These are phyloP conservation scores for Nicotiana tabacum DNA, from an alignment of 257 asterid species.

Conservation along the genomic window DNA sequence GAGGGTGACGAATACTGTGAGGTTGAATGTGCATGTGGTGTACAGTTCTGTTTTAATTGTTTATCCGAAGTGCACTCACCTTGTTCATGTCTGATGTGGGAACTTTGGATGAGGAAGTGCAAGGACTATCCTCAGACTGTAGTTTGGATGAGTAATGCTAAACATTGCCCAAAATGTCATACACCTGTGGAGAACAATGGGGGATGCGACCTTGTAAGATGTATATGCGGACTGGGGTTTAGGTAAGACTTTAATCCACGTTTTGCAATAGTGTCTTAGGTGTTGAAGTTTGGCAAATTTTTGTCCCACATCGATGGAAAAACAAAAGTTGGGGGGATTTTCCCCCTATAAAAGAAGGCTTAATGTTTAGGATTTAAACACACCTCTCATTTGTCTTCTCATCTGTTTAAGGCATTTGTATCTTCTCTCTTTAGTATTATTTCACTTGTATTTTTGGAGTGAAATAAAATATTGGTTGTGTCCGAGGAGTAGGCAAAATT, in stretches of 20 bases:
- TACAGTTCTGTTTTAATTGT: conserved; percentile 51
- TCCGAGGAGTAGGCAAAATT: too few species aligned
- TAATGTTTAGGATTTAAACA: too few species aligned
- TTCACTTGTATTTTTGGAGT: too few species aligned
- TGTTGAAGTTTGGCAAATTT: rapidly evolving
- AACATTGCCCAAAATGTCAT: conserved; percentile 43
- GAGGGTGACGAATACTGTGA: conserved; percentile 33
- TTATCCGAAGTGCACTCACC: conserved; percentile 45
- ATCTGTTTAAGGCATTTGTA: too few species aligned
- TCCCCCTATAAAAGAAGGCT: too few species aligned
- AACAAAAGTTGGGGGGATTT: too few species aligned
- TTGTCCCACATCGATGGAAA: too few species aligned
- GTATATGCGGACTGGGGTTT: conserved; percentile 42
- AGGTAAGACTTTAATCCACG: conserved; percentile 25
- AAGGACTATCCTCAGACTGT: conserved; percentile 21
- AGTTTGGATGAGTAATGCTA: conserved; percentile 33
- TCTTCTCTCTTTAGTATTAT: too few species aligned
- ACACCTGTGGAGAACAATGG: conserved; percentile 46
- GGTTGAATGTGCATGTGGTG: conserved; percentile 49
- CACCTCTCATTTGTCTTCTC: too few species aligned
- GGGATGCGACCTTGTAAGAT: conserved; percentile 47
- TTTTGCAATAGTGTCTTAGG: background rate
- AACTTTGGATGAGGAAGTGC: conserved; percentile 40
- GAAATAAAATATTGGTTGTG: too few species aligned
- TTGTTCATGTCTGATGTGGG: conserved; percentile 60